Evolutionary conservation across 306 rosid genomes (phyloP).

Genomic region (Ziziphus jujuba): DNA sequence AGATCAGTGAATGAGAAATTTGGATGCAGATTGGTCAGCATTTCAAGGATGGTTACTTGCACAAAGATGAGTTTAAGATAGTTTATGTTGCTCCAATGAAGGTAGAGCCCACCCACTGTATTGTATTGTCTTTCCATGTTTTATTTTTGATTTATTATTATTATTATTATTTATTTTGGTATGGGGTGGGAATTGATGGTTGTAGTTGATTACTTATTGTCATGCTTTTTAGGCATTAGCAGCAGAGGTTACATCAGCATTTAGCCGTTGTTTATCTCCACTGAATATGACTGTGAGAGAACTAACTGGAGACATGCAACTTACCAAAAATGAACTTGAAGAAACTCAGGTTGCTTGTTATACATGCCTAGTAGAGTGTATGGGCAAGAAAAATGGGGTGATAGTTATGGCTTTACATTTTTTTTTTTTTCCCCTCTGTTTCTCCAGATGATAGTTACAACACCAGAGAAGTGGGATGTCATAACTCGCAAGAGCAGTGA

Average conservation of each 20-base stretch:
- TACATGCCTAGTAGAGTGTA: constrained; percentile 17
- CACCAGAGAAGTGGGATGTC: constrained; percentile 99
- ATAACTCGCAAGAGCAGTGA: constrained; percentile 99
- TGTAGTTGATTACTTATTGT: constrained; percentile 1
- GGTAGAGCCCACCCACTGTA: constrained; percentile 43
- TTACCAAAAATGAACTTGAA: constrained; percentile 83
- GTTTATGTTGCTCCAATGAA: constrained; percentile 99
- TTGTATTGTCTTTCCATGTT: constrained; percentile 1
- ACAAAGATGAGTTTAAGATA: constrained; percentile 87
- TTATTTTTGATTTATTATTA: background rate
- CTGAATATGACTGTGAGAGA: constrained; percentile 87
- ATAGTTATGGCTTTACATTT: background rate
- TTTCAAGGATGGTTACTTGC: constrained; percentile 92
- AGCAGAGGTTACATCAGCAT: constrained; percentile 89
- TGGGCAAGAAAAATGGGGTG: constrained; percentile 17
- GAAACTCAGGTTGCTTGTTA: constrained; percentile 84
- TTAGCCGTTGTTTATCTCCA: constrained; percentile 95
- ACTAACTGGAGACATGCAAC: constrained; percentile 99
- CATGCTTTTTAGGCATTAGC: constrained; percentile 78
- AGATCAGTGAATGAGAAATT: constrained; percentile 16
- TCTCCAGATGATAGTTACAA: constrained; percentile 94
- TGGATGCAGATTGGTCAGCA: constrained; percentile 87
- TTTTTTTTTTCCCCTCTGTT: constrained; percentile 16
- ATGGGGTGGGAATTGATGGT: constrained; percentile 18
- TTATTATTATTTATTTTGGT: background rate